Evolutionary conservation across 257 asterid species (phyloP).

Genomic region (Fraxinus americana): DNA sequence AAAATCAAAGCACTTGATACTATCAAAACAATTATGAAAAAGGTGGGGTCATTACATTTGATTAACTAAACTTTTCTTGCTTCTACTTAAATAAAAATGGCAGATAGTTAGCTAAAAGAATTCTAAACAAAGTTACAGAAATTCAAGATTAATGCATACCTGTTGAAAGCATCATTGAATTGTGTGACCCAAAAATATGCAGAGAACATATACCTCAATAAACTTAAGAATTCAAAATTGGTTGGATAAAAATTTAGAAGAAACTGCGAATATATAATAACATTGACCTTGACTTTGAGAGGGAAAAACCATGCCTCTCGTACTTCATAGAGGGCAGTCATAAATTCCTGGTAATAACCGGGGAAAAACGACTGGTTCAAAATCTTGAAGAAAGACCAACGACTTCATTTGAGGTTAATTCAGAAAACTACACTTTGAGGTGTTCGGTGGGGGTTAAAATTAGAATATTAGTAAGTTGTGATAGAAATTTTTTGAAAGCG

Average conservation of each 20-base stretch:
- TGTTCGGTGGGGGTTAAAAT: too few species aligned
- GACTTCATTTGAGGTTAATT: too few species aligned
- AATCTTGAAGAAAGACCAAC: too few species aligned
- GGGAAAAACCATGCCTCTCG: not conserved
- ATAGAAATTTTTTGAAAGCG: too few species aligned
- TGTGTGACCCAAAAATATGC: not conserved
- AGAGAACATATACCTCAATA: not conserved
- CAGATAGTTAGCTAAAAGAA: not conserved
- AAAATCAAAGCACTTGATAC: too few species aligned
- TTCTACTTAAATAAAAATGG: not conserved
- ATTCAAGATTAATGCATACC: not conserved
- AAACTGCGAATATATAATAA: too few species aligned
- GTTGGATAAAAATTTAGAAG: not conserved
- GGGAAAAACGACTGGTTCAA: not conserved
- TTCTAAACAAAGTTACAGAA: not conserved
- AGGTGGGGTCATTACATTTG: slow-evolving; percentile 10
- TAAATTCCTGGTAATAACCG: not conserved
- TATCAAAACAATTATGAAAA: too few species aligned
- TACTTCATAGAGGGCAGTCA: not conserved
- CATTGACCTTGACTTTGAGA: not conserved
- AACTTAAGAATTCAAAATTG: not conserved
- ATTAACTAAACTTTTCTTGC: not conserved
- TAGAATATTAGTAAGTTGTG: too few species aligned
- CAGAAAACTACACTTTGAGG: too few species aligned
- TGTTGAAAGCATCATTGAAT: not conserved